Evolutionary conservation across 1,284 basidiomycete species (phyloP).

Genomic region (Takashimella tepidaria): DNA sequence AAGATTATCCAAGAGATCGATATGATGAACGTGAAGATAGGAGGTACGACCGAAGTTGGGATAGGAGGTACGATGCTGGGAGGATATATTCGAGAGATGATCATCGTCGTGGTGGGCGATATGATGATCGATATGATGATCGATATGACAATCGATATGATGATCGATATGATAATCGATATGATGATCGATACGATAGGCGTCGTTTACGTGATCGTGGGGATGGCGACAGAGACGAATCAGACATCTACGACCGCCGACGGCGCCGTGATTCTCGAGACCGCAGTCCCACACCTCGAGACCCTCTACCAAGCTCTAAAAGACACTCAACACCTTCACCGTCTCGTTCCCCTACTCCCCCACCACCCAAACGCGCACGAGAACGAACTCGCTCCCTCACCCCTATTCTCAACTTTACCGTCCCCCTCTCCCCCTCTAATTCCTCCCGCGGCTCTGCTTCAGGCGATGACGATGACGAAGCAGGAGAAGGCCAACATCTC

Average conservation of each 20-base stretch:
- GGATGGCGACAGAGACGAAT: neutral
- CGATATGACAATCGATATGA: conserved; percentile 3
- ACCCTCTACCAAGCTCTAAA: too few species aligned
- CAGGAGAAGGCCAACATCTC: conserved; percentile 15
- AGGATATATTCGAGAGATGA: too few species aligned
- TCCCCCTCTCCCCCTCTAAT: conserved; percentile 13
- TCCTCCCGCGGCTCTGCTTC: conserved; percentile 25
- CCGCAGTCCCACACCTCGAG: neutral
- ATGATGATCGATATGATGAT: neutral
- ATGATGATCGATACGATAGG: conserved; percentile 9
- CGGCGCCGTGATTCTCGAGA: neutral
- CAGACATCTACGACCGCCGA: neutral
- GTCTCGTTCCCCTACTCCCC: conserved; percentile 9
- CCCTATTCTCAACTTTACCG: conserved; percentile 7
- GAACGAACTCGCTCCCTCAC: conserved; percentile 4
- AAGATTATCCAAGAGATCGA: conserved; percentile 2
- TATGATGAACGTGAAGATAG: conserved; percentile 2
- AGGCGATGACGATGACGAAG: conserved; percentile 43
- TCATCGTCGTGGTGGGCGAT: neutral
- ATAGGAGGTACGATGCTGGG: too few species aligned
- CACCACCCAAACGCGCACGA: conserved; percentile 6
- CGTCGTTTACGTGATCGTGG: conserved; percentile 6
- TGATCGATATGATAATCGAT: conserved; percentile 6
- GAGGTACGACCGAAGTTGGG: neutral
- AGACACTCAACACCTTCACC: too few species aligned